Conservation (phyloP, 306 rosid genomes). For the Calophaca sinica region DNA sequence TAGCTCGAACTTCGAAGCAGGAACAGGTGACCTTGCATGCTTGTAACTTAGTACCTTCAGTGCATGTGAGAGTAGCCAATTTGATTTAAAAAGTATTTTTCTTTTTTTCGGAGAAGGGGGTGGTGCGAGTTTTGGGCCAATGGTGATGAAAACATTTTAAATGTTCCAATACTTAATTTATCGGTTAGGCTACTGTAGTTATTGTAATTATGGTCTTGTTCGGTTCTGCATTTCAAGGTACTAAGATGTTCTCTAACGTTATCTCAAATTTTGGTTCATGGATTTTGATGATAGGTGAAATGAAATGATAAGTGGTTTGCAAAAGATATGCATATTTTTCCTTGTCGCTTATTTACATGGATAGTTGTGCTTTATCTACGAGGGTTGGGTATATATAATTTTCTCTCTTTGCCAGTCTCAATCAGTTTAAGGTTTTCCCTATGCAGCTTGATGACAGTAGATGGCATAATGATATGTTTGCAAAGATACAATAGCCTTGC, state of each 20-base stretch:
- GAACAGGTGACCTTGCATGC: slow-evolving; percentile 23
- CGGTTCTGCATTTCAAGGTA: slow-evolving; percentile 24
- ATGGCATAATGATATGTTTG: slow-evolving; percentile 24
- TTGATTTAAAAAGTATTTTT: too few relatives aligned
- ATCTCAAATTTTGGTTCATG: slow-evolving; percentile 7
- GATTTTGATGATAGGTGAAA: slow-evolving; percentile 12
- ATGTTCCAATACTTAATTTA: background rate
- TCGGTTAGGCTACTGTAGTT: background rate
- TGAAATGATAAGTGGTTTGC: slow-evolving; percentile 11
- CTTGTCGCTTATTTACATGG: slow-evolving; percentile 1
- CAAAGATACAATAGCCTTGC: slow-evolving; percentile 13
- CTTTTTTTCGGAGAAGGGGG: too few relatives aligned
- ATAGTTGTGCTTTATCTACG: slow-evolving; percentile 27
- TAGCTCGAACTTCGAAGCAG: slow-evolving; percentile 25
- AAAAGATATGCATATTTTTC: slow-evolving; percentile 26
- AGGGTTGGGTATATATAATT: slow-evolving; percentile 16
- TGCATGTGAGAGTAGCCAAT: background rate
- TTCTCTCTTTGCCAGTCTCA: slow-evolving; percentile 22
- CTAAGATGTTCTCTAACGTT: slow-evolving; percentile 14
- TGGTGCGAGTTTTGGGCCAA: too few relatives aligned
- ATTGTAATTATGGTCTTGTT: slow-evolving; percentile 26
- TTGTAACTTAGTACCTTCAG: slow-evolving; percentile 31
- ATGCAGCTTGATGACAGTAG: slow-evolving; percentile 35
- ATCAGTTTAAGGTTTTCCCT: background rate
- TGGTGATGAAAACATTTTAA: slow-evolving; percentile 16